Evolutionary conservation across 73 alveolate genomes (phyloP).

Genomic region (Uronychia setigera): DNA sequence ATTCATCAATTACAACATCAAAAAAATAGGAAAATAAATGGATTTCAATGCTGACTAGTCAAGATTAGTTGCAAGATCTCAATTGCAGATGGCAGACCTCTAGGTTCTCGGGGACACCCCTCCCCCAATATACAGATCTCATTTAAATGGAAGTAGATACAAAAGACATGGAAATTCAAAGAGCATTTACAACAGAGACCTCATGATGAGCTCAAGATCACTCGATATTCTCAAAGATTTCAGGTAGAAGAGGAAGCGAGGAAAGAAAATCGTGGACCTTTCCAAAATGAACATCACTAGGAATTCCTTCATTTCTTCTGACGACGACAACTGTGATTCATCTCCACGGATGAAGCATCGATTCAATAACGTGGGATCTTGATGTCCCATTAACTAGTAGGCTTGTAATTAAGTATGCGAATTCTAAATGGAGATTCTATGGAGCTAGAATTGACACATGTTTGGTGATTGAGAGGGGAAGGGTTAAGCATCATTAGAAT

Average conservation of each 20-base stretch:
- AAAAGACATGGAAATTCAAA: background rate
- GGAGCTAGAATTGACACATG: background rate
- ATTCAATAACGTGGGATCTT: background rate
- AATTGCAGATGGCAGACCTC: too few relatives aligned
- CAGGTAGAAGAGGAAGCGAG: background rate
- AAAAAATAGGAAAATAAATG: too few relatives aligned
- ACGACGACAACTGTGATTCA: background rate
- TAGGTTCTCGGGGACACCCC: too few relatives aligned
- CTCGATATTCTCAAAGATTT: background rate
- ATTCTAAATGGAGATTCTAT: background rate
- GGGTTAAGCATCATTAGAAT: background rate
- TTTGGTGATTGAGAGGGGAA: background rate
- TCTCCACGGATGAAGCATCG: background rate
- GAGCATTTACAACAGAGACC: background rate
- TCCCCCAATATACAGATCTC: background rate
- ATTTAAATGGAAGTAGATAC: background rate
- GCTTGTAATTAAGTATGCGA: background rate
- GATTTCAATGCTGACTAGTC: too few relatives aligned
- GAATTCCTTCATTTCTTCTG: background rate
- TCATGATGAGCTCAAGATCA: background rate
- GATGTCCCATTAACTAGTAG: background rate
- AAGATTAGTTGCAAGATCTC: too few relatives aligned
- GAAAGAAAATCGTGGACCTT: background rate
- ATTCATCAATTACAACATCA: too few relatives aligned
- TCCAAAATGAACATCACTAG: background rate